Evolutionary conservation across 1,284 basidiomycete genomes (phyloP), one percentile per base, ranked within the genome.

Genomic region (Leccinum solheimii): DNA sequence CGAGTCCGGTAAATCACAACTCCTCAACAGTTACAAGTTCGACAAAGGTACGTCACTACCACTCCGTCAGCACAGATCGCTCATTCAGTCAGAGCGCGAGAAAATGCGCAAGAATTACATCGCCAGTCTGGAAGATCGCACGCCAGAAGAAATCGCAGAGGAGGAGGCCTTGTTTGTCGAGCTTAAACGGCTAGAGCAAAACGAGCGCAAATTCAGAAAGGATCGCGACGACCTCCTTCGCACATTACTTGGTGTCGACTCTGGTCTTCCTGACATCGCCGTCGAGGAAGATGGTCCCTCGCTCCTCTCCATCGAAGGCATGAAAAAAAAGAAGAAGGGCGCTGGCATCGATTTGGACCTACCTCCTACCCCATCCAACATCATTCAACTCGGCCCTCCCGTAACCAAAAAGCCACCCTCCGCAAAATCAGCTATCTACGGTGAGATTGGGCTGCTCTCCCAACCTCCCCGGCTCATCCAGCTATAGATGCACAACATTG

Each of bases 101-200:
- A 79, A 87, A 21, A 90, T 90, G 65, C 89, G 97, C 61, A 98
- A 97, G 76, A 87, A 88, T 64, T 97, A 98, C 68, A 84, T 98
- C 10, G 80, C 85, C 2, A 91, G 90, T 63, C 84, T 99, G 13
- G 93, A 97, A 75, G 87, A 86, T 61, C 88, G 97, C 10, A 94
- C 95, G 0, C 85, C 89, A 1, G 88, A 92, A 58, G 94, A 98
- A 76, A 88, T 98, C 49, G 89, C 90, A 9, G 97, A 99, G 73
- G 97, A 99, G 80, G 96, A 98, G 70, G 93, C 95, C 4, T 82
- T 99, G 0, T 99, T 95, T 77, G 81, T 98, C 66, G 96, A 99
- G 75, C 85, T 97, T 56, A 95, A 97, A 70, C 87, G 94, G 11
- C 83, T 99, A 56, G 96, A 98, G 74, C 97, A 98, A 77, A 94